Conservation (phyloP, 1,139 yeast genomes). For the Suhomyces choctaworum region DNA sequence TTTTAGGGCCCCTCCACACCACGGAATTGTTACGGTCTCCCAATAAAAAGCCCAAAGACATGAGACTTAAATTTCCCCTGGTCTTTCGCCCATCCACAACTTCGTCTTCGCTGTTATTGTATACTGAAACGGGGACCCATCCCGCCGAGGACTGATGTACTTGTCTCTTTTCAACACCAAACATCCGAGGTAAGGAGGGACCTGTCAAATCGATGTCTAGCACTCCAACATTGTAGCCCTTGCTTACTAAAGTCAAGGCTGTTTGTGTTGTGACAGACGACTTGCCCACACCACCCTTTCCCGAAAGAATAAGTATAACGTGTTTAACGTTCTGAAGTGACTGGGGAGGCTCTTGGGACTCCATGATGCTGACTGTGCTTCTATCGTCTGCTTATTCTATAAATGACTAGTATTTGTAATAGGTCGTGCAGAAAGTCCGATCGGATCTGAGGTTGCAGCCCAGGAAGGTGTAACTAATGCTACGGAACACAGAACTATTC, state of each 20-base stretch:
- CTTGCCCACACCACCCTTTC: conserved; percentile 78
- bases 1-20: conserved; percentile 98
- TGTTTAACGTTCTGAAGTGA: conserved; percentile 69
- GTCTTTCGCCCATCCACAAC: conserved; percentile 18
- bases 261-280: conserved; percentile 93
- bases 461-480: no score
- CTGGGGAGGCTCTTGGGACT: conserved; percentile 40
- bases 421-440: no score
- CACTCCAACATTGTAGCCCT: conserved; percentile 84
- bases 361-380: conserved; percentile 7
- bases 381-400: no score
- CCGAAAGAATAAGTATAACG: conserved; percentile 49
- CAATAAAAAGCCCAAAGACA: conserved; percentile 89
- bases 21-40: conserved; percentile 86
- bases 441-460: no score
- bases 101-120: conserved; percentile 22
- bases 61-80: conserved; percentile 52
- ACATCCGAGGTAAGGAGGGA: conserved; percentile 95
- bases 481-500: no score
- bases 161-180: conserved; percentile 79
- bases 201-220: conserved; percentile 95
- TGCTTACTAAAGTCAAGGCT: conserved; percentile 70
- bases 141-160: conserved; percentile 82
- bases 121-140: conserved; percentile 82
- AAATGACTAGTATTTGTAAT: no score